Percentiles rank a stretch among this genome's conserved stretches.
phyloP scores from a whole-genome alignment of 2,329 filamentous ascomycete species.

The Sporothrix euskadiensis region DNA sequence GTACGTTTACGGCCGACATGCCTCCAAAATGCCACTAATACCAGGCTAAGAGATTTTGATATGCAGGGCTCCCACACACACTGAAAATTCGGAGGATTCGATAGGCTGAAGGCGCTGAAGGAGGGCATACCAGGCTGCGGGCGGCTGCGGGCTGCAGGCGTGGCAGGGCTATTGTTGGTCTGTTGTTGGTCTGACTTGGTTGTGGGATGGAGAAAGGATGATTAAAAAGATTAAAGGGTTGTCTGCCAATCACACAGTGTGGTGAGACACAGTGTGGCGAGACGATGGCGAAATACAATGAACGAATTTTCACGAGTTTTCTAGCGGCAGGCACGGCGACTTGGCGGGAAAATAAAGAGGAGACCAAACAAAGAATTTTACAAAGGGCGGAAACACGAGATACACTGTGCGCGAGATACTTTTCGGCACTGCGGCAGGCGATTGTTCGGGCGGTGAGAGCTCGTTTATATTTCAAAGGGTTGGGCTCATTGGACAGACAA shows the following conservation, averaged over 20 bases:
- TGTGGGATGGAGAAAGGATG: neutral
- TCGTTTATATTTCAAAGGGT: too few relatives aligned
- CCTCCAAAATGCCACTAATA: neutral
- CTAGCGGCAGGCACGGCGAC: constrained; percentile 12
- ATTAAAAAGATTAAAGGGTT: neutral
- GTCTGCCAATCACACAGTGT: constrained; percentile 4
- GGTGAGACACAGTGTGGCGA: constrained; percentile 20
- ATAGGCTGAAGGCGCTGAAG: neutral
- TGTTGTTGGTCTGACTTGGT: neutral
- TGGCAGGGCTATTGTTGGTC: neutral
- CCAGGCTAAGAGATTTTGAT: neutral
- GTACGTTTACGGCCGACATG: neutral
- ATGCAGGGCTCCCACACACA: constrained; percentile 16
- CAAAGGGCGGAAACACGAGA: neutral
- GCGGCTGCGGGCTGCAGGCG: neutral
- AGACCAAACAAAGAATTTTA: neutral
- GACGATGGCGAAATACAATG: neutral
- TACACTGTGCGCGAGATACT: neutral
- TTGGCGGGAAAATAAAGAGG: neutral
- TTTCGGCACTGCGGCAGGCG: neutral
- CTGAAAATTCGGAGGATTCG: neutral
- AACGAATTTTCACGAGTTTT: constrained; percentile 16
- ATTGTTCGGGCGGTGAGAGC: neutral
- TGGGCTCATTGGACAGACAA: too few relatives aligned
- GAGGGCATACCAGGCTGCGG: neutral